Conservation (phyloP, 768 basidiomycete species). For the Kwoniella heveanensis region DNA sequence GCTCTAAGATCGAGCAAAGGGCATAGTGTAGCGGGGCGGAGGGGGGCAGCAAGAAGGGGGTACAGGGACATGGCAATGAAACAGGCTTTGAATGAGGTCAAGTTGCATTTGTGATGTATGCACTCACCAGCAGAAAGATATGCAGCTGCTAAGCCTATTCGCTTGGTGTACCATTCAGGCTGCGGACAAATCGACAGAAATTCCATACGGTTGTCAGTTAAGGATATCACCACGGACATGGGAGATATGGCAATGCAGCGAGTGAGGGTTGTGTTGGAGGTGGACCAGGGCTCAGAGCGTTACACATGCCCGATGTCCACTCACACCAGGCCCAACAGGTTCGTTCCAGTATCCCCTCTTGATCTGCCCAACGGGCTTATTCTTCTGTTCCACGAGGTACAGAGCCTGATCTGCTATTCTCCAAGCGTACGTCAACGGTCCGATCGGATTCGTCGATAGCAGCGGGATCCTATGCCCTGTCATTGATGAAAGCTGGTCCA, state of each 20-base stretch:
- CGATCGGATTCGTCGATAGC: slow-evolving; percentile 34
- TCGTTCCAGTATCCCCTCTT: slow-evolving; percentile 39
- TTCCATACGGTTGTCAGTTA: too few species aligned
- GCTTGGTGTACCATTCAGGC: slow-evolving; percentile 45
- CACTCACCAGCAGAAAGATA: slow-evolving; percentile 41
- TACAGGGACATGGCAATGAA: too few species aligned
- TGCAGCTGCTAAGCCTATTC: slow-evolving; percentile 32
- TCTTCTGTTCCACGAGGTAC: slow-evolving; percentile 17
- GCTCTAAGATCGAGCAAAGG: too few species aligned
- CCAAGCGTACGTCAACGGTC: slow-evolving; percentile 43
- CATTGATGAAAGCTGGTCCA: slow-evolving; percentile 5
- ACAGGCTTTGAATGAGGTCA: too few species aligned
- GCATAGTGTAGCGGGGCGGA: not conserved
- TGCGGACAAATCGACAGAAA: not conserved
- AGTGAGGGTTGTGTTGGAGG: too few species aligned
- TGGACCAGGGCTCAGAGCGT: too few species aligned
- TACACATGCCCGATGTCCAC: too few species aligned
- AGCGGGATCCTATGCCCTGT: slow-evolving; percentile 29
- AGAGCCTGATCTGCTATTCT: slow-evolving; percentile 40
- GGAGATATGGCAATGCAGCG: not conserved
- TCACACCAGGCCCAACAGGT: slow-evolving; percentile 41
- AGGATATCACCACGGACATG: not conserved
- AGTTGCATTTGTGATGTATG: too few species aligned
- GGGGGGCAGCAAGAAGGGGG: not conserved
- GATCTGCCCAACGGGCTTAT: slow-evolving; percentile 2